These are phyloP conservation scores for Cicer pinnatifidum DNA, from an alignment of 306 rosid species.

Conservation along the genomic window DNA sequence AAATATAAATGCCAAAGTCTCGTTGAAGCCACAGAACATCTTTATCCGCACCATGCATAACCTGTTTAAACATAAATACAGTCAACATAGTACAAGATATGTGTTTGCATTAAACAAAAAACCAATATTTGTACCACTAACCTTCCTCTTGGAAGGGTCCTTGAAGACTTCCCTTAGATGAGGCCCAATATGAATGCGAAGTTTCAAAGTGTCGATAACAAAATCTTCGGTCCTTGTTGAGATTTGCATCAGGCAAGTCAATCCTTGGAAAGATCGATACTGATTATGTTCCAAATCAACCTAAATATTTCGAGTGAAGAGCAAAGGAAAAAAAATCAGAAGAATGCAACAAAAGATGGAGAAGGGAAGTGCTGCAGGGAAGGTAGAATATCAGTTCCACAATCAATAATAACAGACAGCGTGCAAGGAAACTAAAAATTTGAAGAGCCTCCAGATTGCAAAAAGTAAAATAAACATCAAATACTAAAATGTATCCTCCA, in stretches of 20 bases:
- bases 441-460: not conserved
- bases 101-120: not conserved
- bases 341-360: constrained; percentile 25
- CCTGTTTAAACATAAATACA: constrained; percentile 59
- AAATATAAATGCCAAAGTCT: constrained; percentile 91
- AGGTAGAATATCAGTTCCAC: constrained; percentile 16
- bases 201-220: constrained; percentile 87
- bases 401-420: not conserved
- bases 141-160: constrained; percentile 93
- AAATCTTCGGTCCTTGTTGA: constrained; percentile 94
- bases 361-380: not conserved
- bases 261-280: constrained; percentile 93
- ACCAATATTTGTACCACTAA: constrained; percentile 39
- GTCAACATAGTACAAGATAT: constrained; percentile 31
- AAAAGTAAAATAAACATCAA: constrained; percentile 3
- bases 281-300: constrained; percentile 98
- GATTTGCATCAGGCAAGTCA: constrained; percentile 97
- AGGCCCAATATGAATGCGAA: constrained; percentile 86
- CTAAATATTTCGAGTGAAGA: constrained; percentile 49
- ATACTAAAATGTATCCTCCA: constrained; percentile 10
- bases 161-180: constrained; percentile 86
- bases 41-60: constrained; percentile 97
- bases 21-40: constrained; percentile 94
- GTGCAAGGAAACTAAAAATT: not conserved
- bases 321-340: constrained; percentile 26